A percentile compares a stretch with the other conserved stretches of the same genome.
Evolutionary conservation across 495 filamentous ascomycete genomes (phyloP).

Genomic region (Endocarpon pusillum): DNA sequence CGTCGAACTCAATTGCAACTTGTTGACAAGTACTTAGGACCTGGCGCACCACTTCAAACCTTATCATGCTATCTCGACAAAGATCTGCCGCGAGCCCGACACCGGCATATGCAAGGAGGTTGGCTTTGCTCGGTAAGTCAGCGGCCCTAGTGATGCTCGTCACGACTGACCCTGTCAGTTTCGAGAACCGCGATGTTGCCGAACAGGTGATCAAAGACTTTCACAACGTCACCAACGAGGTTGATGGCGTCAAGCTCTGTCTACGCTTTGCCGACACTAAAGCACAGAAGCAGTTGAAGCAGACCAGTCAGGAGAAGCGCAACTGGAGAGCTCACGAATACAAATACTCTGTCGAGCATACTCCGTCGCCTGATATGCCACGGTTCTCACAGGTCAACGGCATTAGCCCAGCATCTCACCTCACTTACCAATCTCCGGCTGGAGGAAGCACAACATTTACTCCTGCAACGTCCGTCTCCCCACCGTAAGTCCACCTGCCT

Average conservation of each 20-base stretch:
- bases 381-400: constrained; percentile 17
- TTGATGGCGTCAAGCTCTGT: constrained; percentile 66
- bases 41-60: constrained; percentile 44
- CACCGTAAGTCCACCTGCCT: constrained; percentile 20
- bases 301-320: constrained; percentile 78
- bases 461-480: constrained; percentile 32
- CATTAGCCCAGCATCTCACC: constrained; percentile 24
- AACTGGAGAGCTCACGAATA: constrained; percentile 92
- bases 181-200: constrained; percentile 73
- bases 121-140: constrained; percentile 77
- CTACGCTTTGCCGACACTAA: constrained; percentile 94
- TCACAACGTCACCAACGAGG: constrained; percentile 47
- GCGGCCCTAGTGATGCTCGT: background rate
- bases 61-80: constrained; percentile 72
- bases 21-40: constrained; percentile 11
- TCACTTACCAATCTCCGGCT: constrained; percentile 25
- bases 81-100: constrained; percentile 71
- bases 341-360: constrained; percentile 41
- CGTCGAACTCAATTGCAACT: background rate
- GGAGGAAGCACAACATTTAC: constrained; percentile 26
- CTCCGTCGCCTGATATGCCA: constrained; percentile 22
- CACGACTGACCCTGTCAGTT: constrained; percentile 30
- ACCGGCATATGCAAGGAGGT: constrained; percentile 89
- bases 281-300: constrained; percentile 88
- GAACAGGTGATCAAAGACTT: constrained; percentile 72